Base-by-base conservation (phyloP, 495 filamentous ascomycete species). In the Neurospora hispaniola region DNA sequence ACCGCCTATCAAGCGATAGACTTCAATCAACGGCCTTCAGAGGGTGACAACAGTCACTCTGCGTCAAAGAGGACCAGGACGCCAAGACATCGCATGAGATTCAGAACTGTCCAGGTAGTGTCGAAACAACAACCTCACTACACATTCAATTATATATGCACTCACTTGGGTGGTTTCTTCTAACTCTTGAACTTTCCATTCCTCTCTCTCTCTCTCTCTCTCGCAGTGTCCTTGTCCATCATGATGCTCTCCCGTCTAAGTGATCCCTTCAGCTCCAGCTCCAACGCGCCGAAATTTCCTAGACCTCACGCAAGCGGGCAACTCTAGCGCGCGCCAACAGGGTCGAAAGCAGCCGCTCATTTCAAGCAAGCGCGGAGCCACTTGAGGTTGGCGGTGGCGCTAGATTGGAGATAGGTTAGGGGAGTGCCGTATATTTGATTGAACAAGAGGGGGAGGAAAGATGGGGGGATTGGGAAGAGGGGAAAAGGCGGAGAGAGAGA, bases 251-350 rank as follows among this genome's bases (percentile, higher is more conserved):
- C 23, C 12, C 48, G 48, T 27, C 48, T 62, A 62, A 62, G 23
- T 16, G 23, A 62, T 31, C 48, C 48, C 12, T 62, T 62, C 48
- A 23, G 48, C 11, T 62, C 23, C 23, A 62, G 23, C 23, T 62
- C 48, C 48, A 76, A 43, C 73, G 71, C 31, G 76, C 79, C 44
- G 79, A 82, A 77, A 75, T 73, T 12, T 39, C 73, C 40, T 82
- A 81, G 75, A 73, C 70, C 23, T 71, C 76, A 10, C 62, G 70
- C 48, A 81, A 81, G 76, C 75, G 79, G 10, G 73, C 79, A 0
- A 70, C 76, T 11, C 48, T 75, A 2, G 78, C 78, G 42, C 76
- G 78, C 11, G 74, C 75, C 42, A 77, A 78, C 71, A 72, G 59
- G 40, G 69, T 35, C 70, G 76, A 81, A 81, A 41, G 76, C 79